phyloP scores from a whole-genome alignment of 768 basidiomycete species.

The Panus rudis region DNA sequence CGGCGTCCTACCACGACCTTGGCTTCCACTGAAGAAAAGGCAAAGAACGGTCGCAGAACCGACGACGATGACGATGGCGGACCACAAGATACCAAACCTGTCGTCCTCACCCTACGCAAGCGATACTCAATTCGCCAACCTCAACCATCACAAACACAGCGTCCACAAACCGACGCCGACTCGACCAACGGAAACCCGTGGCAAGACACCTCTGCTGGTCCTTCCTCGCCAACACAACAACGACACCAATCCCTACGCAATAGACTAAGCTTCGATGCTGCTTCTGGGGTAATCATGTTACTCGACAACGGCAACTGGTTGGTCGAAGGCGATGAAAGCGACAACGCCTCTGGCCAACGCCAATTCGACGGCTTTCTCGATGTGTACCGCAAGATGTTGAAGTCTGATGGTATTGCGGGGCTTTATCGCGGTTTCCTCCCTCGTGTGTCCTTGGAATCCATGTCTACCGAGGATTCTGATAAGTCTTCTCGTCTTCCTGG shows the following conservation, averaged over 20 bases:
- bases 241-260: slow-evolving; percentile 38
- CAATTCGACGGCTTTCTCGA: slow-evolving; percentile 36
- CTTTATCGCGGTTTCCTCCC: slow-evolving; percentile 38
- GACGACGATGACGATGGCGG: slow-evolving; percentile 43
- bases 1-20: slow-evolving; percentile 86
- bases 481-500: slow-evolving; percentile 10
- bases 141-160: not conserved
- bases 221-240: slow-evolving; percentile 13
- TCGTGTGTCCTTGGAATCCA: slow-evolving; percentile 34
- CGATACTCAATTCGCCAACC: slow-evolving; percentile 56
- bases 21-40: slow-evolving; percentile 86
- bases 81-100: slow-evolving; percentile 41
- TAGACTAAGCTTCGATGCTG: slow-evolving; percentile 78
- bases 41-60: slow-evolving; percentile 66
- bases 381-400: slow-evolving; percentile 37
- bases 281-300: slow-evolving; percentile 82
- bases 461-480: slow-evolving; percentile 40
- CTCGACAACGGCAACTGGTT: slow-evolving; percentile 69
- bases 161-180: slow-evolving; percentile 4
- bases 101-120: slow-evolving; percentile 77
- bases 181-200: slow-evolving; percentile 42
- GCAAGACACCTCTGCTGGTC: slow-evolving; percentile 30
- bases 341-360: slow-evolving; percentile 31
- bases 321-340: slow-evolving; percentile 36
- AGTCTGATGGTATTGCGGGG: slow-evolving; percentile 33